phyloP scores from a whole-genome alignment of 164 flowering plant species.

The Aristolochia californica region DNA sequence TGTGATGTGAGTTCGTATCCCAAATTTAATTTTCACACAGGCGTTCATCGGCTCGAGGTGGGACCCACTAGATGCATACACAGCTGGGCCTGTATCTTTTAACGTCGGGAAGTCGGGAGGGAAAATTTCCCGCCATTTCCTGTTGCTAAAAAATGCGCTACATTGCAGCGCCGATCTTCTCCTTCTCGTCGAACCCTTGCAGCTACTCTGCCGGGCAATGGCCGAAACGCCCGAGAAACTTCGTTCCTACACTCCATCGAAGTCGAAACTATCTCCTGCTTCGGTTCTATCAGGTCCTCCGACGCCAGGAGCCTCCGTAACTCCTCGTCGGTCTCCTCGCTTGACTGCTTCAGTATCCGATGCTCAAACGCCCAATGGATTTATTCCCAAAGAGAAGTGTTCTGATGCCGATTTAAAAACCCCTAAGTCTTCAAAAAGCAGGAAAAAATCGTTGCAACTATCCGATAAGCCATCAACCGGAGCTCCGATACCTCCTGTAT shows the following conservation, averaged over 20 bases:
- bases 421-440: slow-evolving; percentile 6
- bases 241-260: not conserved
- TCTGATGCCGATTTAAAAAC: not conserved
- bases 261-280: slow-evolving; percentile 4
- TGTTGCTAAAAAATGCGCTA: not conserved
- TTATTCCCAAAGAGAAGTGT: too few species aligned
- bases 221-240: slow-evolving; percentile 10
- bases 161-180: not conserved
- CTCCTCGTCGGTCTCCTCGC: slow-evolving; percentile 15
- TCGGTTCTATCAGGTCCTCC: slow-evolving; percentile 2
- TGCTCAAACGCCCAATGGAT: not conserved
- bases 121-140: slow-evolving; percentile 16
- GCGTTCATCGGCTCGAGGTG: too few species aligned
- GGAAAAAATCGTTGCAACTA: not conserved
- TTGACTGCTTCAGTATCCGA: not conserved
- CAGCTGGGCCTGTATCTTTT: too few species aligned
- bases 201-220: slow-evolving; percentile 2
- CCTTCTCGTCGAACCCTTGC: not conserved
- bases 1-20: too few species aligned
- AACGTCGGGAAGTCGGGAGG: slow-evolving; percentile 1
- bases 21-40: too few species aligned
- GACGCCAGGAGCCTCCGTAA: slow-evolving; percentile 6
- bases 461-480: not conserved
- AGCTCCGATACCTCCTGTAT: slow-evolving; percentile 7
- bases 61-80: too few species aligned